Conservation (phyloP, 2,329 filamentous ascomycete species). For the Claviceps humidiphila region DNA sequence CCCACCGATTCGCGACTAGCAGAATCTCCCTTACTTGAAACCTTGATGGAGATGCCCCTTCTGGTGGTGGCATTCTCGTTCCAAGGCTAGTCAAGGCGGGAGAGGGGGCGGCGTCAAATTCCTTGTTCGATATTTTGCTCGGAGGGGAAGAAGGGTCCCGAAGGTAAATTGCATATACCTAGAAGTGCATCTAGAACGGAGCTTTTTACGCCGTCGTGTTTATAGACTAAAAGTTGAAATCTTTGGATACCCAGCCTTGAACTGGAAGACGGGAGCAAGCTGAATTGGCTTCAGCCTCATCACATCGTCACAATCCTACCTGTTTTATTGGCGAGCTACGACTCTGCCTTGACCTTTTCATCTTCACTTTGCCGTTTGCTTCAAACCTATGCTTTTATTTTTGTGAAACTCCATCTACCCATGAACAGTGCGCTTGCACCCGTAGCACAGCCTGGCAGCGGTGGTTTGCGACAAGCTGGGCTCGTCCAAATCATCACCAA, state of each 20-base stretch:
- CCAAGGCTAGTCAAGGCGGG: background rate
- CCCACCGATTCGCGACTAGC: too few relatives aligned
- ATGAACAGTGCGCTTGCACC: constrained; percentile 53
- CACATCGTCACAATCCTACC: background rate
- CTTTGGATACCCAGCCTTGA: background rate
- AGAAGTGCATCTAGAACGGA: constrained; percentile 7
- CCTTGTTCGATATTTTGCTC: background rate
- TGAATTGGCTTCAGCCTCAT: background rate
- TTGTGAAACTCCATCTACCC: constrained; percentile 24
- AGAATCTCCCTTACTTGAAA: too few relatives aligned
- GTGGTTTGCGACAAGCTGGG: constrained; percentile 12
- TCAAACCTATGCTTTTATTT: background rate
- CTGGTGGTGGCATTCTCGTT: too few relatives aligned
- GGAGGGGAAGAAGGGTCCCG: background rate
- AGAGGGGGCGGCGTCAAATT: background rate
- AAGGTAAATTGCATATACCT: constrained; percentile 5
- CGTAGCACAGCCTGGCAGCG: constrained; percentile 49
- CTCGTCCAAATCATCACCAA: constrained; percentile 29
- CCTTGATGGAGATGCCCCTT: too few relatives aligned
- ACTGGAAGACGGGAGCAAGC: background rate
- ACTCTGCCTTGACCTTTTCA: background rate
- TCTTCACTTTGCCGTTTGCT: too few relatives aligned
- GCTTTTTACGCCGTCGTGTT: constrained; percentile 1
- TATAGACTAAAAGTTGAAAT: background rate
- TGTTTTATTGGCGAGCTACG: background rate